Conservation (phyloP, 768 basidiomycete genomes). For the Chalciporus piperatus region DNA sequence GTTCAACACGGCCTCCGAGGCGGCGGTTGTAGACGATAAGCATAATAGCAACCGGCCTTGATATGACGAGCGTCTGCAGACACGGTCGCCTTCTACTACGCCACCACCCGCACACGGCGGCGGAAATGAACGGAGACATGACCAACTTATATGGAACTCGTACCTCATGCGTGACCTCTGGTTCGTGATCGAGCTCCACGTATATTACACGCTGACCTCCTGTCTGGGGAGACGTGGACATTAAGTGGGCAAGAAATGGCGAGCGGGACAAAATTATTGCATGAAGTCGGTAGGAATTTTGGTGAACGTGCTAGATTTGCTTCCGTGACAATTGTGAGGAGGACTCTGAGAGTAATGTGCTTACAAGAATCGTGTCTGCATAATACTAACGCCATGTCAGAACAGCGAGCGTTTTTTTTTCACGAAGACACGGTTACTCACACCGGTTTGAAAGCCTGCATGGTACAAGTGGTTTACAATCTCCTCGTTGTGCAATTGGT, state of each 20-base stretch:
- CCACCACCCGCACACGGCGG: slow-evolving; percentile 25
- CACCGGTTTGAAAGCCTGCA: slow-evolving; percentile 78
- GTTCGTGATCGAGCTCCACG: slow-evolving; percentile 73
- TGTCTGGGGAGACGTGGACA: slow-evolving; percentile 74
- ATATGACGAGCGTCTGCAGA: slow-evolving; percentile 16
- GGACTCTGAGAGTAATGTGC: slow-evolving; percentile 25
- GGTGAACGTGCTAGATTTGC: slow-evolving; percentile 60
- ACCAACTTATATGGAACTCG: slow-evolving; percentile 28
- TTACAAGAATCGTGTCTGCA: slow-evolving; percentile 75
- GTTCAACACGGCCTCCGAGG: slow-evolving; percentile 22
- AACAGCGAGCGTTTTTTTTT: slow-evolving; percentile 3
- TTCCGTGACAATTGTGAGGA: slow-evolving; percentile 11
- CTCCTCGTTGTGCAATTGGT: slow-evolving; percentile 68
- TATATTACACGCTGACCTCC: slow-evolving; percentile 67
- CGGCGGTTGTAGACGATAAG: slow-evolving; percentile 14
- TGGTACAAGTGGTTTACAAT: slow-evolving; percentile 78
- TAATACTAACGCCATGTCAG: slow-evolving; percentile 57
- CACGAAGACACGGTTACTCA: slow-evolving; percentile 40
- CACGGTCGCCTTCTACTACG: slow-evolving; percentile 17
- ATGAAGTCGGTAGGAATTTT: slow-evolving; percentile 74
- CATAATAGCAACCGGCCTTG: slow-evolving; percentile 13
- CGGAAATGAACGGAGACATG: slow-evolving; percentile 29
- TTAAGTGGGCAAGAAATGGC: slow-evolving; percentile 82
- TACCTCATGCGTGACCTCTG: slow-evolving; percentile 84
- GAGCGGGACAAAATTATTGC: slow-evolving; percentile 85